Percentiles rank a stretch among this genome's conserved stretches.
Evolutionary conservation across 306 rosid species (phyloP).

Genomic region (Potentilla sterilis): DNA sequence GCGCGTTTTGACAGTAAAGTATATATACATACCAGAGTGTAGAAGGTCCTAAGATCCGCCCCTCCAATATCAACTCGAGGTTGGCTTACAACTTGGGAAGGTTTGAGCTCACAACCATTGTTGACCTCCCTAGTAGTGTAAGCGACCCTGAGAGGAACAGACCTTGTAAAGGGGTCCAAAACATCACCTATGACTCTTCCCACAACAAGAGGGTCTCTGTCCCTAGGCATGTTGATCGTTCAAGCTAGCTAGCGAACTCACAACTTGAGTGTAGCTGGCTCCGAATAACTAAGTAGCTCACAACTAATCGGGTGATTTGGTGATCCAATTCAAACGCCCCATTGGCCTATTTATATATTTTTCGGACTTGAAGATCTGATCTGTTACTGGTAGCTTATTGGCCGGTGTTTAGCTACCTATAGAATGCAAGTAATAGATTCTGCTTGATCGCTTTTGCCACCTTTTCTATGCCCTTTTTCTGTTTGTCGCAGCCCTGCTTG

Average conservation of each 20-base stretch:
- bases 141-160: slow-evolving; percentile 35
- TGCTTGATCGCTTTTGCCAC: not conserved
- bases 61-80: slow-evolving; percentile 57
- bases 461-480: not conserved
- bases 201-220: slow-evolving; percentile 49
- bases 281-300: not conserved
- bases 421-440: slow-evolving; percentile 11
- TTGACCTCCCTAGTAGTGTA: slow-evolving; percentile 37
- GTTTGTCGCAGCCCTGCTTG: not conserved
- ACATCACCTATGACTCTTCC: slow-evolving; percentile 60
- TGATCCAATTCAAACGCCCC: slow-evolving; percentile 2
- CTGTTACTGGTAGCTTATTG: slow-evolving; percentile 9
- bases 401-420: not conserved
- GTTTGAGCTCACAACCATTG: slow-evolving; percentile 61
- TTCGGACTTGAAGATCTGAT: not conserved
- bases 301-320: not conserved
- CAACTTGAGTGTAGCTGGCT: not conserved
- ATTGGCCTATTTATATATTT: slow-evolving; percentile 20
- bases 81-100: slow-evolving; percentile 45
- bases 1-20: not conserved
- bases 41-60: slow-evolving; percentile 53
- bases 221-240: slow-evolving; percentile 35
- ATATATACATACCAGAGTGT: slow-evolving; percentile 42
- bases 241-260: not conserved
- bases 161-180: slow-evolving; percentile 43